Percentiles rank a stretch among this genome's conserved stretches.
These are phyloP conservation scores for Saccharum officinarum DNA, from an alignment of 176 grass and related monocot genomes.

Conservation along the genomic window DNA sequence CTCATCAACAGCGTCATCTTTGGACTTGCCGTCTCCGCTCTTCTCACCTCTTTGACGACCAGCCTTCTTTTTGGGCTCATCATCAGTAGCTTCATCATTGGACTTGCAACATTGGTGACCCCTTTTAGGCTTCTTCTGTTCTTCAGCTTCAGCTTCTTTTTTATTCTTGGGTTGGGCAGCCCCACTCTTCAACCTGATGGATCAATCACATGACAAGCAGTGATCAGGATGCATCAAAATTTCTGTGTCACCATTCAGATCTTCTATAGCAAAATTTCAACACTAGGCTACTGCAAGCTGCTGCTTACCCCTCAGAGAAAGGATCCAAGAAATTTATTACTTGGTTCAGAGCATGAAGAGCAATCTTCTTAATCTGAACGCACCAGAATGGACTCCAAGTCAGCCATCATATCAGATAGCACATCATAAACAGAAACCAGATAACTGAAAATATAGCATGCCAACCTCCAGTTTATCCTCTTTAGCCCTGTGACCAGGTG, in stretches of 20 bases:
- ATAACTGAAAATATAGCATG: background rate
- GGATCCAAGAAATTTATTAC: constrained; percentile 43
- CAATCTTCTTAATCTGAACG: constrained; percentile 79
- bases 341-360: constrained; percentile 54
- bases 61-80: background rate
- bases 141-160: background rate
- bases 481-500: constrained; percentile 67
- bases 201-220: background rate
- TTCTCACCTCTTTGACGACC: background rate
- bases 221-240: background rate
- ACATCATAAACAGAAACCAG: background rate
- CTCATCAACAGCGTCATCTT: background rate
- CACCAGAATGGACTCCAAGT: background rate
- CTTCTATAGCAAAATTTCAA: background rate
- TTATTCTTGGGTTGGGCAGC: background rate
- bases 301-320: constrained; percentile 38
- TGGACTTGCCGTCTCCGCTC: background rate
- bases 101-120: background rate
- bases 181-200: background rate
- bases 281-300: background rate
- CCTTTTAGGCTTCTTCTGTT: background rate
- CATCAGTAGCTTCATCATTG: background rate
- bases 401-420: background rate
- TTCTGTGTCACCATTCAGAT: background rate
- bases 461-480: constrained; percentile 85